A percentile compares a stretch with the other conserved stretches of the same genome.
phyloP scores from a whole-genome alignment of 805 yeast species.

The Zygotorulaspora chibaensis region DNA sequence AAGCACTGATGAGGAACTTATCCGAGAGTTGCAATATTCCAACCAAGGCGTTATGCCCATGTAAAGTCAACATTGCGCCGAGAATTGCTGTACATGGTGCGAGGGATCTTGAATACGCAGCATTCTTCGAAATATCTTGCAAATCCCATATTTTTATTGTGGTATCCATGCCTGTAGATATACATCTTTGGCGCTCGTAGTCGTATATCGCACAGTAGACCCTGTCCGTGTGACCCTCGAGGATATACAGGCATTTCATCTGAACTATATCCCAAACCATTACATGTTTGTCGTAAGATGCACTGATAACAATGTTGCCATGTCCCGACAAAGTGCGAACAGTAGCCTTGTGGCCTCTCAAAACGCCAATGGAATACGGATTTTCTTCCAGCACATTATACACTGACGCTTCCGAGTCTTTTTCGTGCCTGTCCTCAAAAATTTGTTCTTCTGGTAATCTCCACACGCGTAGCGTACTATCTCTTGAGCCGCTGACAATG shows the following conservation, averaged over 20 bases:
- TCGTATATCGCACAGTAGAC: constrained; percentile 86
- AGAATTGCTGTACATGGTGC: constrained; percentile 27
- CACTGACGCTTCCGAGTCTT: constrained; percentile 22
- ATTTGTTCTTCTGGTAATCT: constrained; percentile 50
- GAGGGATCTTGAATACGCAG: constrained; percentile 22
- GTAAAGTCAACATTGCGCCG: constrained; percentile 52
- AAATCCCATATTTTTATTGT: constrained; percentile 88
- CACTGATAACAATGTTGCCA: constrained; percentile 79
- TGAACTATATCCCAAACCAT: constrained; percentile 88
- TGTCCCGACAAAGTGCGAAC: constrained; percentile 86
- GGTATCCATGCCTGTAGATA: constrained; percentile 88
- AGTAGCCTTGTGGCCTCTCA: constrained; percentile 71
- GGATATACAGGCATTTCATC: constrained; percentile 64
- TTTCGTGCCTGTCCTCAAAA: constrained; percentile 47
- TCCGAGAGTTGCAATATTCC: constrained; percentile 78
- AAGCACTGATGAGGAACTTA: constrained; percentile 81
- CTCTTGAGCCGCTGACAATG: constrained; percentile 85
- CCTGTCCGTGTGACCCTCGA: constrained; percentile 80
- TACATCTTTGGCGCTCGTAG: constrained; percentile 68
- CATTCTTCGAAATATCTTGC: constrained; percentile 60
- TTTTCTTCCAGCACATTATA: constrained; percentile 37
- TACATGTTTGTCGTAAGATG: constrained; percentile 84
- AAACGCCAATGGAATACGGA: constrained; percentile 63
- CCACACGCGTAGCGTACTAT: constrained; percentile 81
- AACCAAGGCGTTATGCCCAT: constrained; percentile 86